Evolutionary conservation across 164 flowering plant species (phyloP).

Genomic region (Litsea cubeba): DNA sequence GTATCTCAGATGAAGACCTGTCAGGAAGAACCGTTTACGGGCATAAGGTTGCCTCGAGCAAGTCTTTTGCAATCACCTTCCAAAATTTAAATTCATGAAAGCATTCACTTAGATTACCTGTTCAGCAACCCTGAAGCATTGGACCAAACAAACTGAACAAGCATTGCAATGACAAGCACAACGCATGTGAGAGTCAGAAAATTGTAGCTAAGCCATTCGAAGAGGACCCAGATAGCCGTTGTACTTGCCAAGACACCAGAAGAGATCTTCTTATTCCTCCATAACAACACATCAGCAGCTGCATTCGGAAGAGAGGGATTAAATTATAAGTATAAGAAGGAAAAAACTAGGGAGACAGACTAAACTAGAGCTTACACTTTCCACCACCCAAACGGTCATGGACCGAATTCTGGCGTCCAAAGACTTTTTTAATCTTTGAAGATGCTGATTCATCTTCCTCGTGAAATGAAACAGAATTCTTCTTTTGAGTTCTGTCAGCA

Average conservation of each 20-base stretch:
- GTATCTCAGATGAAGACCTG: slow-evolving; percentile 65
- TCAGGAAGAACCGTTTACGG: neutral
- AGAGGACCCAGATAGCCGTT: slow-evolving; percentile 71
- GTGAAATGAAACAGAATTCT: slow-evolving; percentile 59
- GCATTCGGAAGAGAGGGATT: slow-evolving; percentile 12
- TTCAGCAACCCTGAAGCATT: slow-evolving; percentile 65
- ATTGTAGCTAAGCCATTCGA: slow-evolving; percentile 92
- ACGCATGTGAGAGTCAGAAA: slow-evolving; percentile 49
- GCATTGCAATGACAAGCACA: slow-evolving; percentile 53
- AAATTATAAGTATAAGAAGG: neutral
- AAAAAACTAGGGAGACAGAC: neutral
- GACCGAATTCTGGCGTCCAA: slow-evolving; percentile 83
- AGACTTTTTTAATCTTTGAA: slow-evolving; percentile 59
- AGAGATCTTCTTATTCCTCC: slow-evolving; percentile 98
- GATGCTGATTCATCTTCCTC: slow-evolving; percentile 56
- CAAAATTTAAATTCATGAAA: neutral
- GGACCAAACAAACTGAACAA: slow-evolving; percentile 70
- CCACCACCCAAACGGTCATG: slow-evolving; percentile 87
- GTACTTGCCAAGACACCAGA: slow-evolving; percentile 68
- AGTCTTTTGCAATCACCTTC: neutral
- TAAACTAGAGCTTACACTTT: slow-evolving; percentile 48
- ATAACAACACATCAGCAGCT: slow-evolving; percentile 94
- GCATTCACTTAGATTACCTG: slow-evolving; percentile 34
- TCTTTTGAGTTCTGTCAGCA: slow-evolving; percentile 50
- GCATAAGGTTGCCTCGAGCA: neutral